Base-by-base conservation (phyloP, 192 early-diverging fungal genomes). In the Umbelopsis sp. region DNA sequence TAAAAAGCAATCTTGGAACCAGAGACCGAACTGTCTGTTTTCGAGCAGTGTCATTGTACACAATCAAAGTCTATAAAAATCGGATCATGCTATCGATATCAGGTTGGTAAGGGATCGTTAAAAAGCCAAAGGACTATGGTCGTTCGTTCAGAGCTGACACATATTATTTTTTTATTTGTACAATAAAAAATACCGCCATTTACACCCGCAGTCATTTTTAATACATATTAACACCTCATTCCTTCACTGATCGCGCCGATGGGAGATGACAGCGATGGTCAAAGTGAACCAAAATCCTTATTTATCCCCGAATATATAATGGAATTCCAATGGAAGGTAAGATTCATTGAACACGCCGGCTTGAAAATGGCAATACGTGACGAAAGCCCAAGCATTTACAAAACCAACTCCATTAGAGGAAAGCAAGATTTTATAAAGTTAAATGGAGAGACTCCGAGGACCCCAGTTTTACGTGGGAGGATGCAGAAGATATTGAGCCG, bases 291-390 rank as follows among this genome's bases (percentile, higher is more conserved):
- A 12, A 26, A 62, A 4, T 3, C 7, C 14, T 34, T 31, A 34
- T 17, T 34, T 62, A 17, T 32, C 34, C 56, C 56, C 11, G 56
- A 34, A 62, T 32, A 29, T 20, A 62, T 62, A 34, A 3, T 62
- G 29, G 56, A 62, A 34, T 62, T 62, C 56, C 24, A 62, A 32
- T 62, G 56, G 56, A 62, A 62, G 56, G 56, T 62, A 62, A 62
- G 12, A 20, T 29, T 5, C 7, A 34, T 16, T 31, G 17, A 32
- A 26, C 1, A 20, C 56, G 20, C 20, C 5, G 6, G 21, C 6
- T 53, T 8, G 22, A 22, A 25, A 26, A 29, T 53, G 52, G 52
- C 21, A n/a, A 53, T 2, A 26, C 52, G 9, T 24, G 12, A 4
- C 12, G 38, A 41, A 11, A 41, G n/a, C n/a, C n/a, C n/a, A n/a